Conservation (phyloP, 495 filamentous ascomycete species). For the Podospora australis region DNA sequence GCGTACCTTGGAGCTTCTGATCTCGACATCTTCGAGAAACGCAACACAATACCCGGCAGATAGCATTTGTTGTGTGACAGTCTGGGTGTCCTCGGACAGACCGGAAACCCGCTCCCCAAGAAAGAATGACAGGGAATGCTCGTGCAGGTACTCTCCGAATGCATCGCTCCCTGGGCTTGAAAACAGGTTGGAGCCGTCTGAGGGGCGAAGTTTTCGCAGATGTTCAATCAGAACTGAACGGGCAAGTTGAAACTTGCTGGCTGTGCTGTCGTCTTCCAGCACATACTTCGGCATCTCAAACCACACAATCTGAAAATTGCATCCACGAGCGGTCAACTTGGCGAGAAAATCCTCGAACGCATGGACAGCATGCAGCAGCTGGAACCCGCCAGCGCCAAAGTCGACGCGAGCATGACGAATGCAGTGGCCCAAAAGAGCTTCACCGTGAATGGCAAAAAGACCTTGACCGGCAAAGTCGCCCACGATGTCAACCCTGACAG, state of each 20-base stretch:
- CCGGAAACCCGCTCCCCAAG: conserved; percentile 64
- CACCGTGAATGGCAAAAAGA: conserved; percentile 66
- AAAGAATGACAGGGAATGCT: conserved; percentile 54
- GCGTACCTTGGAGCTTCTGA: conserved; percentile 30
- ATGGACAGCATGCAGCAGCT: conserved; percentile 64
- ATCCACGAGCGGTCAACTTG: conserved; percentile 53
- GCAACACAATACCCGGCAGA: conserved; percentile 19
- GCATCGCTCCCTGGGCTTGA: conserved; percentile 24
- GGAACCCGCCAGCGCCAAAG: conserved; percentile 59
- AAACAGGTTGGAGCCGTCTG: conserved; percentile 22
- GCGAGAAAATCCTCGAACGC: conserved; percentile 58
- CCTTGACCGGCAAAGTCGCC: conserved; percentile 71
- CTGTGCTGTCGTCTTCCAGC: not conserved
- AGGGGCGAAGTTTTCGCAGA: conserved; percentile 35
- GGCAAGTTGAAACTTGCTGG: conserved; percentile 51
- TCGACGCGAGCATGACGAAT: conserved; percentile 56
- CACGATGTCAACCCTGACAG: conserved; percentile 51
- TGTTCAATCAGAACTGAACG: conserved; percentile 58
- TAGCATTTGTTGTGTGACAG: conserved; percentile 12
- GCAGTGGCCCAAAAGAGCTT: conserved; percentile 58
- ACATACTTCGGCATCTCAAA: conserved; percentile 38
- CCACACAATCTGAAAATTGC: conserved; percentile 64
- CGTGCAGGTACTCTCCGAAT: conserved; percentile 49
- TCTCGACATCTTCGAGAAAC: conserved; percentile 22
- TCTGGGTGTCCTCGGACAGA: too few species aligned